Evolutionary conservation across 495 filamentous ascomycete species (phyloP).

Genomic region (Trichoderma reesei): DNA sequence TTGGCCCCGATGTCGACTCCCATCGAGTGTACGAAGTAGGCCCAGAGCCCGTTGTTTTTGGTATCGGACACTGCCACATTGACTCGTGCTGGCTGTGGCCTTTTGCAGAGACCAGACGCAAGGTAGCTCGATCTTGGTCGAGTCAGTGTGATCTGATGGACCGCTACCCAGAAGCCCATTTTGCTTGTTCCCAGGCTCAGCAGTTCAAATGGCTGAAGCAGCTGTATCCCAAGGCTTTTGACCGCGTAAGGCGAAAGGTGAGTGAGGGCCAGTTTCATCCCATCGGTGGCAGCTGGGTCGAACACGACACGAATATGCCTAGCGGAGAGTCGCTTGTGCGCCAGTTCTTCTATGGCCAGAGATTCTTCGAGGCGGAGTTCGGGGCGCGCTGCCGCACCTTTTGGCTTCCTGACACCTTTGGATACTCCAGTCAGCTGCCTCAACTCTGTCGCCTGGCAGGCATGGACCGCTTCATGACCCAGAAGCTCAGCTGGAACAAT

Average conservation of each 20-base stretch:
- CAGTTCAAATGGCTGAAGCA: conserved; percentile 96
- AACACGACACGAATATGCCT: conserved; percentile 96
- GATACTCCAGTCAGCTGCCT: conserved; percentile 88
- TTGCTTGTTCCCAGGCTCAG: conserved; percentile 85
- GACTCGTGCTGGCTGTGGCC: conserved; percentile 98
- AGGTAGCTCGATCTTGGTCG: conserved; percentile 91
- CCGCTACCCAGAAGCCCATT: conserved; percentile 86
- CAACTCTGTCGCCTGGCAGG: conserved; percentile 85
- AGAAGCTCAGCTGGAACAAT: conserved; percentile 90
- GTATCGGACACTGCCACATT: conserved; percentile 93
- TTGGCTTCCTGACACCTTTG: conserved; percentile 97
- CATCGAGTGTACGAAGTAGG: conserved; percentile 72
- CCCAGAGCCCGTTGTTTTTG: conserved; percentile 66
- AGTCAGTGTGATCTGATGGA: conserved; percentile 93
- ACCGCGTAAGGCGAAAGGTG: conserved; percentile 83
- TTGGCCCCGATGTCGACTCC: conserved; percentile 74
- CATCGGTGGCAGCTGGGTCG: conserved; percentile 96
- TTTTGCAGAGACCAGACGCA: conserved; percentile 96
- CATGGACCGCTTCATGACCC: conserved; percentile 93
- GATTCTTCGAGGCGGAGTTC: conserved; percentile 90
- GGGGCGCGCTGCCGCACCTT: conserved; percentile 83
- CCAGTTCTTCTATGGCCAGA: conserved; percentile 92
- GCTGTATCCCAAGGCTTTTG: conserved; percentile 77
- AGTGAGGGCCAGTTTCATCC: conserved; percentile 86
- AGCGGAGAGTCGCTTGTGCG: conserved; percentile 88